Evolutionary conservation across 345 rosid genomes (phyloP).

Genomic region (Psidium friedrichsthalianum): DNA sequence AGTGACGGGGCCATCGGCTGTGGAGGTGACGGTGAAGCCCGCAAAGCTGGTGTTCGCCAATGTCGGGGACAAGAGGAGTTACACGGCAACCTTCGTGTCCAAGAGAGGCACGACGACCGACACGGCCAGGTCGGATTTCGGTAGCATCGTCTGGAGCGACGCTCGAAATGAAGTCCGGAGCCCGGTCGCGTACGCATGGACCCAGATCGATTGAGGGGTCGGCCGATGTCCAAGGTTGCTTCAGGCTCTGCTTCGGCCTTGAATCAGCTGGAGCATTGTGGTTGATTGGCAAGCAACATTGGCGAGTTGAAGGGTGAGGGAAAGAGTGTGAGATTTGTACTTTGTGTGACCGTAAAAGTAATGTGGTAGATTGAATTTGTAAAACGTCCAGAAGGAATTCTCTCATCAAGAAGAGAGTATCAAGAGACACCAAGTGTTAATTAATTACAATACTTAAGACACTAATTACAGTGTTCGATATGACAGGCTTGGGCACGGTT

Average conservation of each 20-base stretch:
- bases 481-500: neutral
- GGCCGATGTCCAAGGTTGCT: neutral
- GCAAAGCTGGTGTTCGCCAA: slow-evolving; percentile 28
- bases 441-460: neutral
- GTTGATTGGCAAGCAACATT: neutral
- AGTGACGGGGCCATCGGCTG: slow-evolving; percentile 28
- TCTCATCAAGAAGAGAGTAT: neutral
- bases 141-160: slow-evolving; percentile 65
- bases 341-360: neutral
- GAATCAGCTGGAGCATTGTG: neutral
- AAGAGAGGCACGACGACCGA: slow-evolving; percentile 22
- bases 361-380: neutral
- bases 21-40: slow-evolving; percentile 52
- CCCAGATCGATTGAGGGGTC: slow-evolving; percentile 12
- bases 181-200: slow-evolving; percentile 71
- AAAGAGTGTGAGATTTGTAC: neutral
- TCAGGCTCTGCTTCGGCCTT: neutral
- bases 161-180: slow-evolving; percentile 55
- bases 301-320: neutral
- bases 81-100: slow-evolving; percentile 62
- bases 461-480: neutral
- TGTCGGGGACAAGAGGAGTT: slow-evolving; percentile 61
- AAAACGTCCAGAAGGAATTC: neutral
- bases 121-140: slow-evolving; percentile 32
- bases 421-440: neutral